Evolutionary conservation across 2,329 filamentous ascomycete genomes (phyloP), one percentile per base, ranked within the genome.

Genomic region (Cladobotryum protrusum): DNA sequence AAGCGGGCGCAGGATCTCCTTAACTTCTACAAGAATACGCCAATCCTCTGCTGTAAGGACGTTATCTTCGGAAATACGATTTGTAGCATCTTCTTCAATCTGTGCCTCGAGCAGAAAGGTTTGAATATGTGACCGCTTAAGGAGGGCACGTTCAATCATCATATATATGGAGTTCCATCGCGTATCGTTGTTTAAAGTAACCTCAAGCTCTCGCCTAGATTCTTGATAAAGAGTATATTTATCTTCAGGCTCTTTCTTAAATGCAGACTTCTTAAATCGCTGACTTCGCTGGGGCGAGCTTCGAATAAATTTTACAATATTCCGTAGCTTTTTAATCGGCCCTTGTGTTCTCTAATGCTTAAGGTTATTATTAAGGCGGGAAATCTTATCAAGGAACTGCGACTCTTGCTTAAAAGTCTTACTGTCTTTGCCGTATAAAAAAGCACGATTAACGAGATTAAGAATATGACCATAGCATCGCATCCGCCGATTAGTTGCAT

Each of bases 391-490:
- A 41, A n/a, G n/a, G n/a, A 8, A 15, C 39, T 41, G n/a, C 13
- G 39, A 41, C 3, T 41, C 39, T 17, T 17, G n/a, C 18, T 41
- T 18, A 41, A 41, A 41, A 18, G 5, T 20, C 39, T 41, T 18
- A 41, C 5, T 18, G 13, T 41, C 39, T 15, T 41, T 18, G 9
- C n/a, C n/a, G 13, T 9, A 47, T 2, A 47, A 35, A 39, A 47
- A 47, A 19, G 45, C 45, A 5, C 35, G 45, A 13, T 15, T 18
- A 29, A 47, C 12, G 5, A 47, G 14, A 19, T 40, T 47, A n/a
- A 47, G 35, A 13, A 47, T 47, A 40, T 47, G 34, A n/a, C 45
- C 15, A 39, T 24, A 47, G 34, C 15, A 47, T 29, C 35, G 18
- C 9, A 47, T 47, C 7, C 7, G 7, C 4, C 7, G 7, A 7